Base-by-base conservation (phyloP, 2,329 filamentous ascomycete species). In the Microsporum canis region DNA sequence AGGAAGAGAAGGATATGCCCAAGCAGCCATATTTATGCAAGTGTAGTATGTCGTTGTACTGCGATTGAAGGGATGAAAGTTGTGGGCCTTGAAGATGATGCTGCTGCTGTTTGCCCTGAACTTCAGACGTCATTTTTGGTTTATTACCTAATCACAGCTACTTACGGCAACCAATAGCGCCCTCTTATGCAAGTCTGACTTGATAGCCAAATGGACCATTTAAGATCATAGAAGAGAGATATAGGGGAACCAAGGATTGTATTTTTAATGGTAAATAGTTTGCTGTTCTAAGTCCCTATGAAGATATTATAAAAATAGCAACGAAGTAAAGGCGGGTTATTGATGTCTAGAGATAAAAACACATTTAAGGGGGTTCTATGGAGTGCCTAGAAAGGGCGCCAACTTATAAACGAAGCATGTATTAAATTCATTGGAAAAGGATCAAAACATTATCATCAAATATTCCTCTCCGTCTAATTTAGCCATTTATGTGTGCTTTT, bases 1-100 rank as follows among this genome's bases (percentile, higher is more conserved):
- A 23, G 79, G 71, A 43, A 84, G 77, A 59, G 81, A 78, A 62
- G 84, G 84, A 75, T 84, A 86, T 59, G 84, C 78, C 70, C 81
- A 79, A 49, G 83, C 82, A 17, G 84, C 82, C 83, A 86, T 86
- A 36, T 7, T 45, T 38, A 38, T 55, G n/a, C 14, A 14, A 45
- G n/a, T 36, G 17, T 36, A 39, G 17, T 27, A 39, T 38, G 14
- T 33, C 2, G 49, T 12, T 17, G 31, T 33, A 4, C 1, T 53
- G 49, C 12, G 14, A 31, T 14, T 23, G 39, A 6, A 1, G 17
- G 49, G 12, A 14, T 33, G 27, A 3, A 12, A 17, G 23, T 5
- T 3, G 45, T 49, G n/a, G 45, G 3, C 14, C 12, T 8, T 36
- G 3, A n/a, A 41, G 8, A 41, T 23, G 27, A 8, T 23, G 8